These are phyloP conservation scores for Linnemannia elongata DNA, from an alignment of 192 early-diverging fungal genomes.

Conservation along the genomic window DNA sequence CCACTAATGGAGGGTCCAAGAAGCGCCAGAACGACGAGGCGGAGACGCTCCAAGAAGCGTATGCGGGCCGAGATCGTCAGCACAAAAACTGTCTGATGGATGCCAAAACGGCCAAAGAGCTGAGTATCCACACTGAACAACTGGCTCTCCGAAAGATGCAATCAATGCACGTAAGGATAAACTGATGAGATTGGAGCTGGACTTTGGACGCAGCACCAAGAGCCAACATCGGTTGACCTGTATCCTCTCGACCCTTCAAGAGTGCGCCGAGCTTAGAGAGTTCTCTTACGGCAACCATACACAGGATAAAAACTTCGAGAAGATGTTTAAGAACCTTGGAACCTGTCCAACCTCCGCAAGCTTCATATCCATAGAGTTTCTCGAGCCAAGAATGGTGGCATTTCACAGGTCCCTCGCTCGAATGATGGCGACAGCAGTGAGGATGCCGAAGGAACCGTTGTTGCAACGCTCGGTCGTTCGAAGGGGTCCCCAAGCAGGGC, in stretches of 20 bases:
- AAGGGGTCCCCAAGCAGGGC: neutral
- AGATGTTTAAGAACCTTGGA: conserved; percentile 37
- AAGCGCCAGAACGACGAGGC: neutral
- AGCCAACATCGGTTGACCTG: neutral
- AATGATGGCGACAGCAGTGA: conserved; percentile 8
- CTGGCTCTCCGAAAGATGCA: neutral
- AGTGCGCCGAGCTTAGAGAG: neutral
- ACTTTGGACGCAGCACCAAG: neutral
- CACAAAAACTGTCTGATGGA: neutral
- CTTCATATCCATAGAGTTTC: neutral
- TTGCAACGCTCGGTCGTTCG: neutral
- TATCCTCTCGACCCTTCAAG: neutral
- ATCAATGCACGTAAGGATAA: neutral
- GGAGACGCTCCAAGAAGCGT: neutral
- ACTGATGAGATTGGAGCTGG: neutral
- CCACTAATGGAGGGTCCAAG: neutral
- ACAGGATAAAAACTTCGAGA: conserved; percentile 39
- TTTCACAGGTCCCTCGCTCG: conserved; percentile 9
- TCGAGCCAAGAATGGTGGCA: conserved; percentile 29
- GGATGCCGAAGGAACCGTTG: neutral
- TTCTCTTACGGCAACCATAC: neutral
- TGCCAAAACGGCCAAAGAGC: neutral
- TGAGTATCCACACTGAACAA: neutral
- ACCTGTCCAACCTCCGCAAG: neutral
- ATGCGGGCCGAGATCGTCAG: neutral